These are phyloP conservation scores for Ploettnerulaceae sp. DNA, from an alignment of 2,329 filamentous ascomycete genomes.

Conservation along the genomic window DNA sequence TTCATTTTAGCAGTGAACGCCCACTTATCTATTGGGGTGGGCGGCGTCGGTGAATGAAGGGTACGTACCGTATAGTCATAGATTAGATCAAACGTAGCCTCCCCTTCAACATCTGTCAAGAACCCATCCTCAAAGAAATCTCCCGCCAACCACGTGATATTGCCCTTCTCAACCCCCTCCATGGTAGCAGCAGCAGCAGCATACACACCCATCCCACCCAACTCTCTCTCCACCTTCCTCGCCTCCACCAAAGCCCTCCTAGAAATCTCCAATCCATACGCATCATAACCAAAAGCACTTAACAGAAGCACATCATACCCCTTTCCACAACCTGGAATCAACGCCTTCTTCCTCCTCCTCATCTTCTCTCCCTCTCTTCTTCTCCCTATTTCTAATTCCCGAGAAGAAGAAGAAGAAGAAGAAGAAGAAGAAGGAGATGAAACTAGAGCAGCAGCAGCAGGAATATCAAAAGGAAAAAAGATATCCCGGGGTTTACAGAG, in stretches of 20 bases:
- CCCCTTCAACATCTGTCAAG: conserved; percentile 39
- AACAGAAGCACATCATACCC: conserved; percentile 79
- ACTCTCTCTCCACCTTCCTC: conserved; percentile 19
- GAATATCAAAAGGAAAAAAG: no score
- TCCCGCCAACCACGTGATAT: conserved; percentile 51
- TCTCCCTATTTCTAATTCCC: not conserved
- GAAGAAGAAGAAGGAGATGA: no score
- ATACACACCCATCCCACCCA: conserved; percentile 40
- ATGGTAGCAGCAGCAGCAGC: no score
- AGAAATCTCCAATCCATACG: conserved; percentile 62
- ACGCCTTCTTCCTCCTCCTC: conserved; percentile 49
- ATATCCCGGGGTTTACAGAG: conserved; percentile 43
- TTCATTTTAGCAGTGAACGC: conserved; percentile 10
- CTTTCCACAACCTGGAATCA: conserved; percentile 77
- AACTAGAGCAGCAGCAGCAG: no score
- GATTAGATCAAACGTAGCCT: conserved; percentile 56
- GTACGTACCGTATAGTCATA: conserved; percentile 57
- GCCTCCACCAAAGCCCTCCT: conserved; percentile 17
- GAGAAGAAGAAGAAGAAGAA: not conserved
- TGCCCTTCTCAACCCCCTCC: conserved; percentile 44
- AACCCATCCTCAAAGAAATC: conserved; percentile 65
- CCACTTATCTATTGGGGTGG: not conserved
- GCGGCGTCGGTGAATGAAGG: not conserved
- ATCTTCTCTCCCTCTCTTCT: conserved; percentile 30
- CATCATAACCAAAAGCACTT: conserved; percentile 70